Base-by-base conservation (phyloP, 2,329 filamentous ascomycete species). In the Talaromyces funiculosus region DNA sequence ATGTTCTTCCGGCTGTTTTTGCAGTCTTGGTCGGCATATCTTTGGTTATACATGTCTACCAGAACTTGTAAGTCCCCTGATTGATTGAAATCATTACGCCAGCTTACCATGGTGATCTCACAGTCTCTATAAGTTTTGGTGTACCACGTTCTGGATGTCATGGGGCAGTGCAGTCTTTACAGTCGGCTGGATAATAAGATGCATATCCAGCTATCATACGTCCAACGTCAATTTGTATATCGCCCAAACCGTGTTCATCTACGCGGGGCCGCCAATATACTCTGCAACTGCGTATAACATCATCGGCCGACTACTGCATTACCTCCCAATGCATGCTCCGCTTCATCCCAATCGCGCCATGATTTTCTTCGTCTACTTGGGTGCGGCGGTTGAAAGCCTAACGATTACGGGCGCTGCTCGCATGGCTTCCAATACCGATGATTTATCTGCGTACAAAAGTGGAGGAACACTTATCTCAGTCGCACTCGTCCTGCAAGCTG, bases 281-380 rank as follows among this genome's bases (percentile, higher is more conserved):
- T 70, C 74, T 0, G 74, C 73, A 18, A 67, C 72, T 3, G 73
- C 72, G 38, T 76, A 76, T 62, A 73, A 72, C 57, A 64, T 75
- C 24, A 66, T 76, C 35, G 73, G 72, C 6, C 67, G 73, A 26
- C 62, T 76, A 9, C 69, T 75, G 71, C 67, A 71, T 62, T 76
- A 76, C 60, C 64, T 75, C 6, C 74, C 73, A 3, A 73, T 73
- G 71, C 70, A 75, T 53, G 67, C 74, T n/a, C 67, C 73, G 1
- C 63, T 76, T 7, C 68, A 75, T 51, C 74, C 74, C 18, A 64
- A 67, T 51, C 71, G 72, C 0, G 69, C 75, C n/a, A 61, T 73
- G 4, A 68, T 68, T 47, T 65, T 71, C 54, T 76, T 76, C 64
- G 62, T 76, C 57, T 73, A 74, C 45, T 64, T 75, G 4, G 72